Conservation (phyloP, 129 eudicot genomes). For the Flaveria sonorensis region DNA sequence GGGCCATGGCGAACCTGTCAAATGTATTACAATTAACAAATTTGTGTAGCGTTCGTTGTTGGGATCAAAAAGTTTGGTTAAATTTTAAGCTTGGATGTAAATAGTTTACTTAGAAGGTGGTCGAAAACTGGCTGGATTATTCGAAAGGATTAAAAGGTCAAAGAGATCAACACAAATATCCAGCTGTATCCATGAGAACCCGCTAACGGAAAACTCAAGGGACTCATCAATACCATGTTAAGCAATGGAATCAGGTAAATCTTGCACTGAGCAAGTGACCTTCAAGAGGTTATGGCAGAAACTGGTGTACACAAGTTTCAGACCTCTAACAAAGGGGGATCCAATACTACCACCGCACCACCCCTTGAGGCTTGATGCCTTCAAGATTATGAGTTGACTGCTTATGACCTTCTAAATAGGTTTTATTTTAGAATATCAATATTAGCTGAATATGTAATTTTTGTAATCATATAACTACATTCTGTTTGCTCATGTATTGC, state of each 20-base stretch:
- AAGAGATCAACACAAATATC: not conserved
- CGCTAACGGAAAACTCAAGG: no score
- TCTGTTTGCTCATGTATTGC: no score
- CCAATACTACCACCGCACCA: no score
- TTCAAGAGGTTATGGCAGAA: no score
- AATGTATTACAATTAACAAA: not conserved
- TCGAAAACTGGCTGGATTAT: not conserved
- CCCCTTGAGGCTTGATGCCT: no score
- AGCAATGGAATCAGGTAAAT: no score
- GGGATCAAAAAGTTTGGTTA: not conserved
- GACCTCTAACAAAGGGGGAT: no score
- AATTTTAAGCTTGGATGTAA: not conserved
- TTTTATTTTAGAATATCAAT: not conserved
- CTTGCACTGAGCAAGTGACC: no score
- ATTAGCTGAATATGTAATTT: not conserved
- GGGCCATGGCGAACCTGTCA: slow-evolving; percentile 97
- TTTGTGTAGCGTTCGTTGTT: not conserved
- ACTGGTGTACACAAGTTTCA: no score
- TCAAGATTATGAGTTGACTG: not conserved
- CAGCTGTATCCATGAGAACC: not conserved
- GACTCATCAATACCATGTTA: no score
- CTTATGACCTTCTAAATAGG: not conserved
- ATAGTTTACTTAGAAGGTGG: not conserved
- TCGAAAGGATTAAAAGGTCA: not conserved
- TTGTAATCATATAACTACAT: not conserved